Base-by-base conservation (phyloP, 768 basidiomycete species). In the Boletellus ananiceps region DNA sequence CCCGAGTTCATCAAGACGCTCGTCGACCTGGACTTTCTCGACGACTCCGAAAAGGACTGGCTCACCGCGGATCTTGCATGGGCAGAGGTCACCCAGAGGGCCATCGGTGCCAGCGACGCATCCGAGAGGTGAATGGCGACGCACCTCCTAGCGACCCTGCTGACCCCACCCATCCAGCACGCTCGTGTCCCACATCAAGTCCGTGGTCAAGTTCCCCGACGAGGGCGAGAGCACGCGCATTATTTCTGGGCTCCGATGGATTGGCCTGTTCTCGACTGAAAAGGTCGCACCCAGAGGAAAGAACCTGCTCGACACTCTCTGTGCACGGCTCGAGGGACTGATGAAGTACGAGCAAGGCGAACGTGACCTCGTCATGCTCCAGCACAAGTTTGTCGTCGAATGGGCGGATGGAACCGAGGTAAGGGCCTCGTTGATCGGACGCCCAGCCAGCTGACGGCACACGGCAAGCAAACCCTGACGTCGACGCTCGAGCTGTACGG, bases 361-460 rank as follows among this genome's bases (percentile, higher is more conserved):
- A 71, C 85, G 91, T 11, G 95, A 99, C 69, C 81, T 98, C 52
- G 90, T 99, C 52, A 91, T 98, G 84, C 82, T 99, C 46, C 95
- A 97, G 72, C 95, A 99, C 80, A 95, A 94, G 75, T 98, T 99
- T 65, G 72, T 91, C 58, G 84, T 98, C 33, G 84, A 93, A 65
- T 88, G 87, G 80, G 76, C 79, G 31, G 91, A 97, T 61, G 93
- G 95, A 40, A 77, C 71, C 41, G 73, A 79, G 71, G 86, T 84
- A 52, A 44, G 78, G 58, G 40, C 11, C 2, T 32, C 6, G 8
- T 19, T 18, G 15, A 52, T 12, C 35, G 31, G n/a, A n/a, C 12
- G 35, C 38, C 23, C 6, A 2, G 23, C 23, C 23, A 7, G 25
- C 50, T 29, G 52, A 58, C 44, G 8, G 41, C 37, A 35, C 40